A percentile compares a stretch with the other conserved stretches of the same genome.
Conservation (phyloP, 2,329 filamentous ascomycete species). For the Beauveria caledonica region DNA sequence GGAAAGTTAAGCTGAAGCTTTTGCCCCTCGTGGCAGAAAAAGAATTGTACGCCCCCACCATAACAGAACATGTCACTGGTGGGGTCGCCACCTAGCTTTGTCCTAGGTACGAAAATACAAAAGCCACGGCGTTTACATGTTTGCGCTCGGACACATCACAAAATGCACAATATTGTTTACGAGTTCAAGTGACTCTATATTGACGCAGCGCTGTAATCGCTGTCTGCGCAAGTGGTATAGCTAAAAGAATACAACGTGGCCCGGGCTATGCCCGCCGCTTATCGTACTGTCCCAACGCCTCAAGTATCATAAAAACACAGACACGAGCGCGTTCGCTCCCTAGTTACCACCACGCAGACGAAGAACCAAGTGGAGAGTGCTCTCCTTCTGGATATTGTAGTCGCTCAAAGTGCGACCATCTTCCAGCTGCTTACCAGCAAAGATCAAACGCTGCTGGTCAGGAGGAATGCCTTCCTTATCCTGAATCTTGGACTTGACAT, state of each 20-base stretch:
- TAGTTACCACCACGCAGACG: slow-evolving; percentile 74
- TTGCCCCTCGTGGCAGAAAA: slow-evolving; percentile 1
- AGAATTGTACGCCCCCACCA: not conserved
- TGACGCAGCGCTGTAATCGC: slow-evolving; percentile 13
- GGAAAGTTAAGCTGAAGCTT: not conserved
- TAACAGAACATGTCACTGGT: not conserved
- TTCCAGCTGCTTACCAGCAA: slow-evolving; percentile 92
- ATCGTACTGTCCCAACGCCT: slow-evolving; percentile 6
- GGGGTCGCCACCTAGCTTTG: not conserved
- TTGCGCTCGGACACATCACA: not conserved
- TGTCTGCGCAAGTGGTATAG: slow-evolving; percentile 12
- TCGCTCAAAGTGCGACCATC: slow-evolving; percentile 84
- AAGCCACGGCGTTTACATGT: not conserved
- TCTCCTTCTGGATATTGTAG: slow-evolving; percentile 96
- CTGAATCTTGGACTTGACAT: slow-evolving; percentile 96
- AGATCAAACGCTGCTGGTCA: slow-evolving; percentile 92
- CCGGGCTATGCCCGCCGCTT: not conserved
- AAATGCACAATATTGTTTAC: not conserved
- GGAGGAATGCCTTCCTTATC: slow-evolving; percentile 97
- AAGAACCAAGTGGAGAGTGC: slow-evolving; percentile 76
- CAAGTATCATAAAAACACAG: slow-evolving; percentile 5
- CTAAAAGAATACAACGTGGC: slow-evolving; percentile 13
- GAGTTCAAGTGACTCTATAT: slow-evolving; percentile 14
- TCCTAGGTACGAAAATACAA: not conserved
- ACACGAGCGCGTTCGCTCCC: slow-evolving; percentile 21